Conservation (phyloP, 2,329 filamentous ascomycete species). For the Trichoderma guizhouense region DNA sequence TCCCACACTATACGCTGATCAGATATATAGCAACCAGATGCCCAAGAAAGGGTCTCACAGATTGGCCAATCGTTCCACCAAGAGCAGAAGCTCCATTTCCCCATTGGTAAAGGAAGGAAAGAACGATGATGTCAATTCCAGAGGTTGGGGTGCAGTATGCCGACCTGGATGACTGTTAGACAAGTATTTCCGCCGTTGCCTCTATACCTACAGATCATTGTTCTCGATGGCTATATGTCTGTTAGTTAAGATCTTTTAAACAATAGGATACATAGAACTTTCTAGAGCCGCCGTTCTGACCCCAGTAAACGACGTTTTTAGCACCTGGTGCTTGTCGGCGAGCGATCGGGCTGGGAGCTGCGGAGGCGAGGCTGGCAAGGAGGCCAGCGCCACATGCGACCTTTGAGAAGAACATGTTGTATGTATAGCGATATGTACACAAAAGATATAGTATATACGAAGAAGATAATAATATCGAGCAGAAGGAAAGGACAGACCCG, state of each 20-base stretch:
- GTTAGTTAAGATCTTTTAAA: no score
- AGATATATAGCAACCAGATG: background rate
- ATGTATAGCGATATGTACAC: constrained; percentile 1
- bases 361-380: constrained; percentile 12
- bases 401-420: constrained; percentile 16
- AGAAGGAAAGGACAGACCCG: constrained; percentile 13
- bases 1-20: constrained; percentile 27
- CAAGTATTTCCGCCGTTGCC: no score
- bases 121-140: constrained; percentile 41
- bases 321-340: constrained; percentile 21
- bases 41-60: background rate
- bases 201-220: no score
- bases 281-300: no score
- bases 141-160: constrained; percentile 35
- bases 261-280: no score
- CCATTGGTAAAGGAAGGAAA: constrained; percentile 40
- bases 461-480: background rate
- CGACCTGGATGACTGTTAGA: no score
- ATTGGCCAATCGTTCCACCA: constrained; percentile 39
- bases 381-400: constrained; percentile 2
- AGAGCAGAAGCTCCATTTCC: constrained; percentile 35
- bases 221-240: no score
- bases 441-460: background rate
- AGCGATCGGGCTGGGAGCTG: constrained; percentile 12
- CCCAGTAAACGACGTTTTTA: constrained; percentile 33